phyloP scores from a whole-genome alignment of 208 protist genomes.

The Spongospora subterranea region DNA sequence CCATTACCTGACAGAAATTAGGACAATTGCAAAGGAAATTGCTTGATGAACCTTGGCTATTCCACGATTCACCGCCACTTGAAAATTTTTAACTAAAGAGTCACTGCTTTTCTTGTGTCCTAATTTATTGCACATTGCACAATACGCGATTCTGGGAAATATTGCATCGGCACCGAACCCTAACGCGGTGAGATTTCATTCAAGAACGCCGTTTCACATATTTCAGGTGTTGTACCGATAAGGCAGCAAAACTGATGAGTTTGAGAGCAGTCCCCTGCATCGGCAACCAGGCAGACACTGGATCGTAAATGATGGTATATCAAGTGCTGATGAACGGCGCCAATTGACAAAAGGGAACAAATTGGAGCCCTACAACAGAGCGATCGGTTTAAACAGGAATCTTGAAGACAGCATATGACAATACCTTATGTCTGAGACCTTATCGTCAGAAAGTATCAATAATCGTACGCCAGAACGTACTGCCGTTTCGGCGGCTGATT shows the following conservation, averaged over 20 bases:
- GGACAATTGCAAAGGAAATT: conserved; percentile 74
- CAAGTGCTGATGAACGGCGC: conserved; percentile 82
- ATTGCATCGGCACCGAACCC: conserved; percentile 82
- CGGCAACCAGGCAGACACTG: conserved; percentile 75
- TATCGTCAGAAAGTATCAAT: conserved; percentile 77
- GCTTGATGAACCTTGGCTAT: background rate
- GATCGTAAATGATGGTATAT: conserved; percentile 72
- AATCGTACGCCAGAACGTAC: conserved; percentile 72
- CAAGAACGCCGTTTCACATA: too few relatives aligned
- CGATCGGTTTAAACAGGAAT: too few relatives aligned
- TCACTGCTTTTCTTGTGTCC: conserved; percentile 22
- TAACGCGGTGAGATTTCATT: conserved; percentile 59
- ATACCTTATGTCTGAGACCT: background rate
- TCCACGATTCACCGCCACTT: background rate
- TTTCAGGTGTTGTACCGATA: conserved; percentile 77
- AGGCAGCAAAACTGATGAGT: conserved; percentile 70
- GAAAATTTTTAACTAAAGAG: background rate
- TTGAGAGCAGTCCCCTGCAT: conserved; percentile 76
- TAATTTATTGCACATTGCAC: conserved; percentile 32
- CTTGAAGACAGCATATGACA: too few relatives aligned
- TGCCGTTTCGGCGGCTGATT: conserved; percentile 70
- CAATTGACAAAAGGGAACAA: conserved; percentile 73
- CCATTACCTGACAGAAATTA: conserved; percentile 80
- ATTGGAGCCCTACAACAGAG: conserved; percentile 60
- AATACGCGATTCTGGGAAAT: conserved; percentile 77